Evolutionary conservation across 495 filamentous ascomycete species (phyloP), one percentile per base, ranked within the genome.

Genomic region (Lasiosphaeriaceae sp.): DNA sequence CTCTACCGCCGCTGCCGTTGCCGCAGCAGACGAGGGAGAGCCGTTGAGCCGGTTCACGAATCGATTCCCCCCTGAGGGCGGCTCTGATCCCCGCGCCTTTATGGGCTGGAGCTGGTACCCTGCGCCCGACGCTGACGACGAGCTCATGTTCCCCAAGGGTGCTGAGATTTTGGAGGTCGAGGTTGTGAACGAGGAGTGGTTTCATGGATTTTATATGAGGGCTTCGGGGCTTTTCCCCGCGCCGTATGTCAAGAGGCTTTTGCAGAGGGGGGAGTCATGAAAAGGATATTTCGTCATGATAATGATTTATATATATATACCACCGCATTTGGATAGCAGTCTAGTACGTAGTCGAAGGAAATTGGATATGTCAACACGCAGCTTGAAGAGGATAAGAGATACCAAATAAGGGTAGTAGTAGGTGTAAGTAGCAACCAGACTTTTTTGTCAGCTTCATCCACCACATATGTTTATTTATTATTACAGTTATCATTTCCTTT

Each of bases 121-220:
- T 8, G 80, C 79, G 6, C 66, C 65, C 0, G 83, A 75, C 6
- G 70, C 67, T 6, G 70, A 74, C 31, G 88, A 95, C 69, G 92
- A 96, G 75, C 66, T 96, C 51, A 73, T 82, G 61, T 96, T 96
- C 63, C 92, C 92, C 2, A 86, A 83, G 54, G 85, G 87, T 5
- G 90, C 91, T 0, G 89, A 93, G 70, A 80, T 96, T 11, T 76
- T 78, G 2, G 92, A 96, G 76, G 83, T 84, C 34, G 83, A 89
- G 71, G 86, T 89, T 69, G 82, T 92, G 45, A 96, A 94, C 70
- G 89, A 84, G 39, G 90, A 95, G 69, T 96, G 90, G 90, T 89
- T 77, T 54, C 84, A 83, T 74, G 92, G 92, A 0, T 82, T 77
- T 34, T 96, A 95, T 77, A 86, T 87, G 67, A 90, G 89, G 17